phyloP scores from a whole-genome alignment of 2,329 filamentous ascomycete species.

The Alternaria burnsii region DNA sequence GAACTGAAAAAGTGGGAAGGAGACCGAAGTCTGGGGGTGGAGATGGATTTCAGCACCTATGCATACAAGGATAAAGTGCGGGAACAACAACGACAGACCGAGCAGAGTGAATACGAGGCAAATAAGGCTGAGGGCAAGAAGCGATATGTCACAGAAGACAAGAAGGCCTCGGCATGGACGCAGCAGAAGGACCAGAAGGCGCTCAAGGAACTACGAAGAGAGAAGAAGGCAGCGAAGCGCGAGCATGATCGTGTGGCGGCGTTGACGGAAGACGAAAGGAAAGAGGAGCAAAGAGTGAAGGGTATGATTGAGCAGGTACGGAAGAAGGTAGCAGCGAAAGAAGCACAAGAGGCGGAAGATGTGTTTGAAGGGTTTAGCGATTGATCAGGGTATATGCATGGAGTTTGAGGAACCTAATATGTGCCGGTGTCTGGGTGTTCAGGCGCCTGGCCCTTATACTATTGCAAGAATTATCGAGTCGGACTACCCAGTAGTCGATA shows the following conservation, averaged over 20 bases:
- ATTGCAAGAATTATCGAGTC: neutral
- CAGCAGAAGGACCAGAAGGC: slow-evolving; percentile 48
- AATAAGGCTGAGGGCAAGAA: slow-evolving; percentile 34
- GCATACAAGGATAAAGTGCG: slow-evolving; percentile 57
- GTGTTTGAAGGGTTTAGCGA: slow-evolving; percentile 50
- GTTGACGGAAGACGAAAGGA: slow-evolving; percentile 38
- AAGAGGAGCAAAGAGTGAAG: slow-evolving; percentile 46
- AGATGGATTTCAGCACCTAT: slow-evolving; percentile 52
- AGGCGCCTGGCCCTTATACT: neutral
- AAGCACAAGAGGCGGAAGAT: slow-evolving; percentile 35
- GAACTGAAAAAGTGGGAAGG: slow-evolving; percentile 66
- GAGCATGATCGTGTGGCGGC: slow-evolving; percentile 40
- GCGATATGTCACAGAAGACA: slow-evolving; percentile 36
- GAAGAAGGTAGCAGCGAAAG: slow-evolving; percentile 35
- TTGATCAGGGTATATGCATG: slow-evolving; percentile 8
- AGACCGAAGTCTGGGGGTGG: slow-evolving; percentile 54
- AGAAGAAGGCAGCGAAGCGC: slow-evolving; percentile 46
- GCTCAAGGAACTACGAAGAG: slow-evolving; percentile 42
- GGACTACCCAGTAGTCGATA: neutral
- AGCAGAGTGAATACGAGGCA: slow-evolving; percentile 40
- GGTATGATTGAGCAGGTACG: slow-evolving; percentile 43
- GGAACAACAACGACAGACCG: slow-evolving; percentile 52
- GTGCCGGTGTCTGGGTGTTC: neutral
- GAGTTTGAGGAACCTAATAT: neutral
- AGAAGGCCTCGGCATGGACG: slow-evolving; percentile 46